Evolutionary conservation across 106 monocot genomes (phyloP), one percentile per base, ranked within the genome.

Genomic region (Gastrodia elata): DNA sequence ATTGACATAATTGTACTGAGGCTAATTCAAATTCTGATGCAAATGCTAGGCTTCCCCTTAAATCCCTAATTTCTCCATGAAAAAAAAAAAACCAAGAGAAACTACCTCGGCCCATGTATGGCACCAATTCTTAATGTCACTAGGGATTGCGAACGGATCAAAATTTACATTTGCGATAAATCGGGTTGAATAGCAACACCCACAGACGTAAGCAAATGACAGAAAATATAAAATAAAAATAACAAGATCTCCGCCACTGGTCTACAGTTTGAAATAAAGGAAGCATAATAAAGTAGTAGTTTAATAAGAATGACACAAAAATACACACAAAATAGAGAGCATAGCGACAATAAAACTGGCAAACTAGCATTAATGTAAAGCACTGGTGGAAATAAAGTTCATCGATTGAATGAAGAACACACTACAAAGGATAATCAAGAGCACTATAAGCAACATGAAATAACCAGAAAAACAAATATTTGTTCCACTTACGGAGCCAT

Each of bases 401-500:
- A 61, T 30, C 13, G 32, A 61, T 6, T 61, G 61, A 32, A 61
- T 10, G 10, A 61, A 61, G 2, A 61, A 61, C 27, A 24, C 8
- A 32, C 13, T 13, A 61, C 59, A 61, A 61, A 32, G 27, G 32
- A 61, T 61, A 30, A 11, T 4, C 9, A 61, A 11, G 30, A 61
- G 28, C 30, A 61, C 30, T 13, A n/a, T n/a, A 52, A 32, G 5
- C 30, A 61, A 30, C 61, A 30, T 61, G 30, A 14, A 61, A 52
- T 52, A 61, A 30, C 6, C 59, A 28, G 32, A 61, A 61, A 61
- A 24, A 1, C 4, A 57, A 28, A 61, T 32, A 61, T 61, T 61
- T 61, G 61, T 30, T 61, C 27, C 14, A 58, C 84, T 71, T 84
- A 84, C 80, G 84, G 84, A 35, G 84, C 84, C 80, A 84, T 84